Percentiles rank a stretch among this genome's conserved stretches.
These are phyloP conservation scores for Alternaria angustiovoidea DNA, from an alignment of 2,329 filamentous ascomycete genomes.

Conservation along the genomic window DNA sequence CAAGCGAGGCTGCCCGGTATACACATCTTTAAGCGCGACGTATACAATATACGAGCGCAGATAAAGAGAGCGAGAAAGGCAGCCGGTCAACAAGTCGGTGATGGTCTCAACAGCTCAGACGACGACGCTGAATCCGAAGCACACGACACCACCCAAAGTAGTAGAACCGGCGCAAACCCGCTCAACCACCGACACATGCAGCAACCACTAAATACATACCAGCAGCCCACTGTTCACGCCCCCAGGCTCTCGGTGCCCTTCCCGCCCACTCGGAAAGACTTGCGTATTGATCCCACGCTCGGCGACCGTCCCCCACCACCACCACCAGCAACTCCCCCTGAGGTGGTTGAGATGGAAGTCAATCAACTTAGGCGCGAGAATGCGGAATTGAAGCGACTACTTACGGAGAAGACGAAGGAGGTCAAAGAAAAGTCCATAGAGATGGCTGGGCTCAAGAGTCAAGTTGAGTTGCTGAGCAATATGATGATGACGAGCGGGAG, in stretches of 20 bases:
- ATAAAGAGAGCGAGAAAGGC: constrained; percentile 44
- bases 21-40: constrained; percentile 47
- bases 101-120: constrained; percentile 31
- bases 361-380: constrained; percentile 36
- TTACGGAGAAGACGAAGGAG: constrained; percentile 34
- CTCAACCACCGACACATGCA: not conserved
- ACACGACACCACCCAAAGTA: not conserved
- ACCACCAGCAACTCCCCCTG: not conserved
- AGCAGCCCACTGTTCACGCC: not conserved
- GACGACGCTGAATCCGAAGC: constrained; percentile 8
- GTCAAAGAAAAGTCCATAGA: constrained; percentile 37
- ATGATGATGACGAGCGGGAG: constrained; percentile 29
- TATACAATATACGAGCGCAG: constrained; percentile 48
- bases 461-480: constrained; percentile 39
- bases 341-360: constrained; percentile 18
- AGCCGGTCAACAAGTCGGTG: constrained; percentile 37
- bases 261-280: not conserved
- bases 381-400: constrained; percentile 26
- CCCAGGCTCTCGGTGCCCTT: not conserved
- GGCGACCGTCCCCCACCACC: constrained; percentile 20
- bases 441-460: constrained; percentile 35
- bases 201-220: not conserved
- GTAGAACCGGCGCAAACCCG: not conserved
- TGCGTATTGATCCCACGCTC: constrained; percentile 32
- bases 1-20: constrained; percentile 42